These are phyloP conservation scores for Ceraceosorus guamensis DNA, from an alignment of 1,284 basidiomycete species.

Conservation along the genomic window DNA sequence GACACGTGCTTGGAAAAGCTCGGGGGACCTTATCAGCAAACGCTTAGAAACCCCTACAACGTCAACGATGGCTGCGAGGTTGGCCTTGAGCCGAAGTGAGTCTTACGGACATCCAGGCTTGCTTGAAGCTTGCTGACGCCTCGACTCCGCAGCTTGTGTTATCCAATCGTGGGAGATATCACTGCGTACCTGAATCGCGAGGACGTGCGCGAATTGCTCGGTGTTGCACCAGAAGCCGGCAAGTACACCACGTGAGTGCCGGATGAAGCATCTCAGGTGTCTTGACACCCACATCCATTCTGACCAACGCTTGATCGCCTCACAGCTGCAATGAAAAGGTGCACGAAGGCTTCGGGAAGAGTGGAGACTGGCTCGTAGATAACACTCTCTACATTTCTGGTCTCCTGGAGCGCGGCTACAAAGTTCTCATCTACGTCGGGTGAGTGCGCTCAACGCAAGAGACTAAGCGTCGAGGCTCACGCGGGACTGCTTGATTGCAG, in stretches of 20 bases:
- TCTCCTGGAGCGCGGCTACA: slow-evolving; percentile 67
- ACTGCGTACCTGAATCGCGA: slow-evolving; percentile 32
- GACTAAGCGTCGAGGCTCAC: too few relatives aligned
- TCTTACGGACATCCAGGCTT: too few relatives aligned
- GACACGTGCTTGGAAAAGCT: slow-evolving; percentile 22
- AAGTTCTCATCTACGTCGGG: too few relatives aligned
- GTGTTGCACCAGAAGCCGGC: slow-evolving; percentile 29
- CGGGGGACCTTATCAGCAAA: slow-evolving; percentile 20
- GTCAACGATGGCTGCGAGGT: slow-evolving; percentile 33
- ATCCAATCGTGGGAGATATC: slow-evolving; percentile 30
- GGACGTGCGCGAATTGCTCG: slow-evolving; percentile 31
- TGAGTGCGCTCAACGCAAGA: too few relatives aligned
- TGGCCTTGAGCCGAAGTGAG: slow-evolving; percentile 10
- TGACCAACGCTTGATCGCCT: too few relatives aligned
- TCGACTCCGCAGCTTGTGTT: slow-evolving; percentile 34
- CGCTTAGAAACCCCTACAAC: slow-evolving; percentile 40
- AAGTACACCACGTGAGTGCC: slow-evolving; percentile 20
- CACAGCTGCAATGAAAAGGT: slow-evolving; percentile 17
- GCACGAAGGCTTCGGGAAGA: slow-evolving; percentile 11
- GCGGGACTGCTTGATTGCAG: slow-evolving; percentile 66
- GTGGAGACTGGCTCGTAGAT: slow-evolving; percentile 18
- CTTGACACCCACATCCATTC: too few relatives aligned
- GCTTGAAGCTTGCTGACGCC: too few relatives aligned
- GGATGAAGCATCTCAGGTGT: neutral
- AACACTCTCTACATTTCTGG: slow-evolving; percentile 57